Percentiles rank a stretch among this genome's conserved stretches.
These are phyloP conservation scores for Chrysophaeum taylorii DNA, from an alignment of 352 stramenopile genomes.

Conservation along the genomic window DNA sequence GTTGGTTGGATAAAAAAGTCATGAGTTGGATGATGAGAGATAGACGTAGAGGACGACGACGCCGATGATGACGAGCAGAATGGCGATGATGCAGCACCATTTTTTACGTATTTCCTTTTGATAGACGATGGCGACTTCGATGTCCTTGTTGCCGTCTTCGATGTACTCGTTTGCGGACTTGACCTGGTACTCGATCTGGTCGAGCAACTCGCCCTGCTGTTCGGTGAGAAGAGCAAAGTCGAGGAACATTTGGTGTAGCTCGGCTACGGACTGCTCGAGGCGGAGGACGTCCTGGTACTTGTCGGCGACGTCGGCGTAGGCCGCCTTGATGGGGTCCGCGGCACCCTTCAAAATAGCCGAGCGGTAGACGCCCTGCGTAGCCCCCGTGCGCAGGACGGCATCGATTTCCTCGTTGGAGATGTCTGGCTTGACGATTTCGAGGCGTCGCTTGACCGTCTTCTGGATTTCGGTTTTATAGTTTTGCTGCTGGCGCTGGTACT, in stretches of 20 bases:
- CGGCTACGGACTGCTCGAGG: slow-evolving; percentile 86
- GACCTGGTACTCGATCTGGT: slow-evolving; percentile 95
- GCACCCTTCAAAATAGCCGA: slow-evolving; percentile 5
- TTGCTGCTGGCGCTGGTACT: slow-evolving; percentile 91
- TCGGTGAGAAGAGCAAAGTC: slow-evolving; percentile 94
- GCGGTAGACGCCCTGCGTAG: neutral
- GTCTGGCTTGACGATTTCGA: slow-evolving; percentile 94
- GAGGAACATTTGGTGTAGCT: slow-evolving; percentile 98
- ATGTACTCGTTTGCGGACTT: slow-evolving; percentile 87
- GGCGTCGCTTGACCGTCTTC: slow-evolving; percentile 90
- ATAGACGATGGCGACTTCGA: slow-evolving; percentile 74
- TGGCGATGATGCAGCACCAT: slow-evolving; percentile 65
- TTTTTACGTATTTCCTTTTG: slow-evolving; percentile 92
- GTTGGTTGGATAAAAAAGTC: too few relatives aligned
- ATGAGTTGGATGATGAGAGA: slow-evolving; percentile 33
- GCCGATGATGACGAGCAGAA: slow-evolving; percentile 30
- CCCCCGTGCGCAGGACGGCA: slow-evolving; percentile 67
- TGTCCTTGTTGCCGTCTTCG: slow-evolving; percentile 86
- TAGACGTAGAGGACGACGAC: slow-evolving; percentile 49
- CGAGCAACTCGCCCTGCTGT: slow-evolving; percentile 86
- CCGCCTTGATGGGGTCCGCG: slow-evolving; percentile 46
- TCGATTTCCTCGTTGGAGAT: slow-evolving; percentile 93
- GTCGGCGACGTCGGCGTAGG: slow-evolving; percentile 85
- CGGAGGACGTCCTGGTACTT: slow-evolving; percentile 96
- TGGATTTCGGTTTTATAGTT: slow-evolving; percentile 95